Conservation (phyloP, 345 rosid species). For the Citrus reticulata region DNA sequence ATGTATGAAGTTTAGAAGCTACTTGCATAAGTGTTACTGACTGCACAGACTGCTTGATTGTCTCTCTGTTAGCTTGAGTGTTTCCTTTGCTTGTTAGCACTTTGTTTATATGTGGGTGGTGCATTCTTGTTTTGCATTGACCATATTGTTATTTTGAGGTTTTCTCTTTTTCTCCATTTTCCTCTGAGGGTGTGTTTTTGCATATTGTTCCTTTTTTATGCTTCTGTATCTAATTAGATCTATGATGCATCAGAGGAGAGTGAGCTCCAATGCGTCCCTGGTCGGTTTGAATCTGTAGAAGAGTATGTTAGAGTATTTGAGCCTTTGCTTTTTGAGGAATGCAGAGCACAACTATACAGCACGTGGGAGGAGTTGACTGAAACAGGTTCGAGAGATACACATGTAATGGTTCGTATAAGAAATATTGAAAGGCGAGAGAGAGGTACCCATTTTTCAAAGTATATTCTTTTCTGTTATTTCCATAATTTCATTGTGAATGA, state of each 20-base stretch:
- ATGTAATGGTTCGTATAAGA: constrained; percentile 70
- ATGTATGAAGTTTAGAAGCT: not conserved
- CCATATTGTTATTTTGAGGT: not conserved
- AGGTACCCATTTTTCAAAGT: constrained; percentile 42
- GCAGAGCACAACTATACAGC: constrained; percentile 96
- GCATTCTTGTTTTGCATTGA: not conserved
- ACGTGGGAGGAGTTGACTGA: constrained; percentile 91
- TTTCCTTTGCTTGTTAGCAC: not conserved
- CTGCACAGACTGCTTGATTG: not conserved
- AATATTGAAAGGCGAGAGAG: constrained; percentile 92
- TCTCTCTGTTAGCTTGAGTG: not conserved
- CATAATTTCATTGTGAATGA: not conserved
- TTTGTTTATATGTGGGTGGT: not conserved
- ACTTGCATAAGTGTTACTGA: not conserved
- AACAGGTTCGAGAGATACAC: constrained; percentile 55
- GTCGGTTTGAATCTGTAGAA: constrained; percentile 82
- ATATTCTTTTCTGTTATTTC: not conserved
- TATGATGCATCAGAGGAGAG: constrained; percentile 64
- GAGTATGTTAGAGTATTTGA: constrained; percentile 94
- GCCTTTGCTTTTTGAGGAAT: constrained; percentile 98
- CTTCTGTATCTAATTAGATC: constrained; percentile 2
- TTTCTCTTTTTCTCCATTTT: not conserved
- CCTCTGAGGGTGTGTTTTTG: not conserved
- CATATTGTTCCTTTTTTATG: not conserved
- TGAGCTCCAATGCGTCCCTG: constrained; percentile 90